Conservation (phyloP, 2,329 filamentous ascomycete species). For the Diaporthe destruens region DNA sequence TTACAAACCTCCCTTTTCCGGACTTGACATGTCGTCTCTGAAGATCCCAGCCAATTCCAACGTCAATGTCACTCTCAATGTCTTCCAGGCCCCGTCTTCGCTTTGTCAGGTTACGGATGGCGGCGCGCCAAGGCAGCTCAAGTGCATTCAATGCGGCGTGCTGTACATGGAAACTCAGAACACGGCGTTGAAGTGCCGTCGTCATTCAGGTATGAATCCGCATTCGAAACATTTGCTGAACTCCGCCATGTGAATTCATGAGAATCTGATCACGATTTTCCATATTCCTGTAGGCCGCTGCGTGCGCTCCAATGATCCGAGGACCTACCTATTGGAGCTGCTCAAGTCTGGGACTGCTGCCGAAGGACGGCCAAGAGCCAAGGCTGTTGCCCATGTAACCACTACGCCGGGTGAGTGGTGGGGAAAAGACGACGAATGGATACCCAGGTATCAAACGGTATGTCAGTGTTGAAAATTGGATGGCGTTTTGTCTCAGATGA, state of each 20-base stretch:
- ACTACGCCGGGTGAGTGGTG: not conserved
- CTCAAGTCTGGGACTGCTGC: not conserved
- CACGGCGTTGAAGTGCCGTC: not conserved
- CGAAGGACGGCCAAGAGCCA: not conserved
- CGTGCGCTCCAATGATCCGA: not conserved
- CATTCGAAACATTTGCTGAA: not conserved
- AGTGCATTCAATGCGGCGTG: not conserved
- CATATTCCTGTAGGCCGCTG: not conserved
- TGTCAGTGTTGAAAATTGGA: not conserved
- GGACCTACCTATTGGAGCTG: not conserved
- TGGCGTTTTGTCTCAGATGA: not conserved
- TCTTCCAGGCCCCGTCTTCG: not conserved
- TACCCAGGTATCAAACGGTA: not conserved
- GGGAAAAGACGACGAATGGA: not conserved
- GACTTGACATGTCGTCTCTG: not conserved
- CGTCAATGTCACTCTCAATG: not conserved
- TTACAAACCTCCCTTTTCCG: not conserved
- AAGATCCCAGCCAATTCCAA: conserved; percentile 3
- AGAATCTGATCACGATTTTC: not conserved
- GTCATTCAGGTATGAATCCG: not conserved
- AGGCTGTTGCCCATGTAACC: not conserved
- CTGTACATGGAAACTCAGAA: not conserved
- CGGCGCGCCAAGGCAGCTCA: not conserved
- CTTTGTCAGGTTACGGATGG: not conserved
- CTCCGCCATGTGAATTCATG: not conserved